These are phyloP conservation scores for Starmera pachycereana DNA, from an alignment of 805 yeast genomes.

Conservation along the genomic window DNA sequence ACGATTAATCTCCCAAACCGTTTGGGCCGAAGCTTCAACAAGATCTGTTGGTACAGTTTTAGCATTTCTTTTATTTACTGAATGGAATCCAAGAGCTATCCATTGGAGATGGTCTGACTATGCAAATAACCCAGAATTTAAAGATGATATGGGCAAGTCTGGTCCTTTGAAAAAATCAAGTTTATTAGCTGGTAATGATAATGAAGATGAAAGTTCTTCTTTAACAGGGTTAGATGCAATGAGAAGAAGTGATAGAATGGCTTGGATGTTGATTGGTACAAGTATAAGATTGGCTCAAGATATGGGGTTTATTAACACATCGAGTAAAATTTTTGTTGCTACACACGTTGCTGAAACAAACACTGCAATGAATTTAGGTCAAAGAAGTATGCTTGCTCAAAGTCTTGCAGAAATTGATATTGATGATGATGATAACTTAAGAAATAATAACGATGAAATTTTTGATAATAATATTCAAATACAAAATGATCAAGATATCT, in stretches of 20 bases:
- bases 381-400: constrained; percentile 68
- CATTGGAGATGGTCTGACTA: constrained; percentile 84
- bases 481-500: constrained; percentile 21
- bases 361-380: constrained; percentile 71
- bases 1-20: constrained; percentile 68
- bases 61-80: constrained; percentile 77
- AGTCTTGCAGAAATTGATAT: constrained; percentile 59
- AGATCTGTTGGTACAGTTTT: constrained; percentile 79
- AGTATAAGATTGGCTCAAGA: constrained; percentile 83
- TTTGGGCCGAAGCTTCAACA: constrained; percentile 91
- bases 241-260: constrained; percentile 80
- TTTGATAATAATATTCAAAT: constrained; percentile 13
- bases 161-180: neutral
- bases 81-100: constrained; percentile 94
- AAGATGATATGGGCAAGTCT: constrained; percentile 5
- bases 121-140: constrained; percentile 46
- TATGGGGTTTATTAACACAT: constrained; percentile 67
- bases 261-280: constrained; percentile 88
- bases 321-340: constrained; percentile 68
- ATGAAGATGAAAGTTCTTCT: constrained; percentile 31
- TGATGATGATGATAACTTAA: constrained; percentile 29
- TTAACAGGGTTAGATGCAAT: constrained; percentile 75
- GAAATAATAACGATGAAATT: constrained; percentile 19
- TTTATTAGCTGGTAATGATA: neutral
- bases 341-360: constrained; percentile 78